phyloP scores from a whole-genome alignment of 2,329 filamentous ascomycete species.

The Didymella keratinophila region DNA sequence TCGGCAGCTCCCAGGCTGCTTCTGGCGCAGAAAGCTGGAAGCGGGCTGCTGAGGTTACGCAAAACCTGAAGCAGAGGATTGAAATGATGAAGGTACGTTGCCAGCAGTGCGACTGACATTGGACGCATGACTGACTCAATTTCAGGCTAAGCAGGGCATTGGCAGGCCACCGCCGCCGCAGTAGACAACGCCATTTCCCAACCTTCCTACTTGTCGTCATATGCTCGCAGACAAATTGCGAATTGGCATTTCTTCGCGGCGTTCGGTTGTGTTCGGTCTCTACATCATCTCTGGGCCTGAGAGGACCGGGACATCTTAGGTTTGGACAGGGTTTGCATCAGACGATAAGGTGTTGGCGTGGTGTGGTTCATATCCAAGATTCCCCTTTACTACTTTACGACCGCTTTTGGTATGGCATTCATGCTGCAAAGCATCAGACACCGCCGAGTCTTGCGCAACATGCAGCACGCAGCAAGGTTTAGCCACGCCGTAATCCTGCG shows the following conservation, averaged over 20 bases:
- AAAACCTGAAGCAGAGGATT: constrained; percentile 94
- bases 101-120: no score
- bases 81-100: constrained; percentile 88
- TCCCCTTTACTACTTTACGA: constrained; percentile 4
- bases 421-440: not conserved
- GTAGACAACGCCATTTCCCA: not conserved
- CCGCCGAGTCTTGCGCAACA: not conserved
- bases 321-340: constrained; percentile 9
- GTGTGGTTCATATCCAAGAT: constrained; percentile 10
- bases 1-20: constrained; percentile 40
- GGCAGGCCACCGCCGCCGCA: constrained; percentile 41
- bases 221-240: not conserved
- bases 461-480: not conserved
- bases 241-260: constrained; percentile 13
- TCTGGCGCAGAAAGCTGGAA: constrained; percentile 84
- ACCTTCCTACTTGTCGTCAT: not conserved
- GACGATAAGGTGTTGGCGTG: constrained; percentile 8
- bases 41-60: constrained; percentile 94
- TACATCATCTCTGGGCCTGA: not conserved
- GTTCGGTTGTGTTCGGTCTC: constrained; percentile 10
- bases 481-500: not conserved
- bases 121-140: constrained; percentile 22
- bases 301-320: not conserved
- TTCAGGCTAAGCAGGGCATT: constrained; percentile 50
- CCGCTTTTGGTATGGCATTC: not conserved